phyloP scores from a whole-genome alignment of 164 flowering plant species.

The Dillenia turbinata region DNA sequence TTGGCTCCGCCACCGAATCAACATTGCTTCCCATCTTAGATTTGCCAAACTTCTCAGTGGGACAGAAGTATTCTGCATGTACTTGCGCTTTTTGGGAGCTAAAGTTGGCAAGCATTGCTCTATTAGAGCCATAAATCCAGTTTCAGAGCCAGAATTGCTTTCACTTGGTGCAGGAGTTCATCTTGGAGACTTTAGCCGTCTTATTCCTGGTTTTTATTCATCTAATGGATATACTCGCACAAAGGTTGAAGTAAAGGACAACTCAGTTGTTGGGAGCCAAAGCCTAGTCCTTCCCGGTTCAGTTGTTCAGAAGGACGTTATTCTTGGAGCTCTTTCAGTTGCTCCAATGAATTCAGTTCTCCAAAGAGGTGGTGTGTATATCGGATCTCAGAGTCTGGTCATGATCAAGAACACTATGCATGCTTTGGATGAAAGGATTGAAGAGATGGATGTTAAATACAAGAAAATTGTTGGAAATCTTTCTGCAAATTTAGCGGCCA shows the following conservation, averaged over 20 bases:
- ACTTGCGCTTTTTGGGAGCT: slow-evolving; percentile 58
- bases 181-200: slow-evolving; percentile 69
- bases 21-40: slow-evolving; percentile 51
- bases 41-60: slow-evolving; percentile 68
- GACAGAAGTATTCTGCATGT: slow-evolving; percentile 76
- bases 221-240: slow-evolving; percentile 23
- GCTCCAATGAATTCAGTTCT: slow-evolving; percentile 61
- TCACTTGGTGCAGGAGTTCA: slow-evolving; percentile 61
- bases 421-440: slow-evolving; percentile 61
- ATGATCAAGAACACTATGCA: slow-evolving; percentile 70
- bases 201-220: slow-evolving; percentile 55
- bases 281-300: slow-evolving; percentile 67
- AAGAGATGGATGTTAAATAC: slow-evolving; percentile 66
- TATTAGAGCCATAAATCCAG: slow-evolving; percentile 68
- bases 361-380: slow-evolving; percentile 59
- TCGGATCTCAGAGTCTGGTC: slow-evolving; percentile 59
- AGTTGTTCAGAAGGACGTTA: slow-evolving; percentile 43
- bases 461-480: slow-evolving; percentile 67
- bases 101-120: slow-evolving; percentile 65
- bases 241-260: slow-evolving; percentile 47
- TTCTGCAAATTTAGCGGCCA: slow-evolving; percentile 60
- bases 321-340: slow-evolving; percentile 76
- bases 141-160: slow-evolving; percentile 46
- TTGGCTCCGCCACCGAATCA: slow-evolving; percentile 52
- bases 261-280: slow-evolving; percentile 67